Base-by-base conservation (phyloP, 805 yeast genomes). In the Candida adriatica region DNA sequence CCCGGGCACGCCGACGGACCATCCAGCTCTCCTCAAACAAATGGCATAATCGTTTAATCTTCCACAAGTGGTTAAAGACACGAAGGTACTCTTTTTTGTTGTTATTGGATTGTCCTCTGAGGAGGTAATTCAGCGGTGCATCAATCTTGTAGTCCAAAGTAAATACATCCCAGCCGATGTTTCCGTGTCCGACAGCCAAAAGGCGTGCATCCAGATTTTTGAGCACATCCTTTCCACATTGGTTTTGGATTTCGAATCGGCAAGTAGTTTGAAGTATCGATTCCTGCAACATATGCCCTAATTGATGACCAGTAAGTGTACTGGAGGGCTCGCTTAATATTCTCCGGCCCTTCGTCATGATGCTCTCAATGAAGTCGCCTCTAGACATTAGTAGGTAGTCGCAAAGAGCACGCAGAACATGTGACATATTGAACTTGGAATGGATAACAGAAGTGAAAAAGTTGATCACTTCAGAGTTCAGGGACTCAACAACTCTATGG, bases 101-200 rank as follows among this genome's bases (percentile, higher is more conserved):
- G 16, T 63, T 59, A 14, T 58, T 63, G 38, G 46, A 58, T 27
- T 52, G 64, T 35, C 71, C 68, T 23, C 78, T 60, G 13, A 90
- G 61, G 4, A 82, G 66, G 17, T 69, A 61, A 7, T 73, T 64
- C 26, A 81, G 51, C 1, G 82, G 82, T 10, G 62, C 43, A 8
- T 52, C 66, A 8, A 73, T 47, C 33, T 70, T 62, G 53, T 83
- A 92, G 49, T 87, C 96, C 22, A 88, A 59, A 0, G 96, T 85
- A 53, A 90, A 88, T 2, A 83, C 86, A 50, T 88, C 94, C 96
- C 96, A 88, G 1, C 95, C 96, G 30, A 74, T 58, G 18, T 76
- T 73, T 0, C 85, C 80, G 43, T 79, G 84, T 4, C 78, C 78
- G 29, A 80, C 58, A 37, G 81, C 86, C 29, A 88, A 62, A 15